A percentile compares a stretch with the other conserved stretches of the same genome.
phyloP scores from a whole-genome alignment of 257 asterid species.

The Jacaranda mimosifolia region DNA sequence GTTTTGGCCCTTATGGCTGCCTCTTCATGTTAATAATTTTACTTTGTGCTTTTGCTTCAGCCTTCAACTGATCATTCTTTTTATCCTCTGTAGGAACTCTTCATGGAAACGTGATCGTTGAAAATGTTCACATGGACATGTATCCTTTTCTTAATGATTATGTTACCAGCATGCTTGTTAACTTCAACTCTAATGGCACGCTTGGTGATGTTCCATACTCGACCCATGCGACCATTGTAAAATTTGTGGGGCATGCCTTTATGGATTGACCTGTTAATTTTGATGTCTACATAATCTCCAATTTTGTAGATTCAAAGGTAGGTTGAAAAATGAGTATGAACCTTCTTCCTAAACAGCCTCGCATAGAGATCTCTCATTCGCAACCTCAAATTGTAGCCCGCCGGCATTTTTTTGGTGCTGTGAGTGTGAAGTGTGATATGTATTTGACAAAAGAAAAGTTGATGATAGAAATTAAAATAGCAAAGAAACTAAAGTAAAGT shows the following conservation, averaged over 20 bases:
- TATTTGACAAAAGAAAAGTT: no score
- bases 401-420: constrained; percentile 52
- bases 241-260: constrained; percentile 76
- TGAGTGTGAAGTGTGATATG: background rate
- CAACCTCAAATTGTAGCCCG: constrained; percentile 61
- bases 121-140: constrained; percentile 85
- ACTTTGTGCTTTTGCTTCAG: constrained; percentile 58
- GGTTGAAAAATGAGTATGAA: constrained; percentile 59
- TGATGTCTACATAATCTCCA: constrained; percentile 67
- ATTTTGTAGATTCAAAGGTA: constrained; percentile 55
- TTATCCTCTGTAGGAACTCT: constrained; percentile 63
- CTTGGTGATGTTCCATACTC: constrained; percentile 71
- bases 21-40: constrained; percentile 76
- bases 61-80: constrained; percentile 51
- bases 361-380: constrained; percentile 62
- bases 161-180: constrained; percentile 77
- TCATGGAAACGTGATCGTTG: constrained; percentile 76
- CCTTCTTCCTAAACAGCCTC: constrained; percentile 63
- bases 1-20: constrained; percentile 82
- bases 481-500: no score
- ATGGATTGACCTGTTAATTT: constrained; percentile 30
- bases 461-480: no score
- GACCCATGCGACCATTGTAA: constrained; percentile 69
- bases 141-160: constrained; percentile 67
- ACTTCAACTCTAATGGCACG: constrained; percentile 68